phyloP scores from a whole-genome alignment of 2,329 filamentous ascomycete genomes.

The Hypoxylon sp. region DNA sequence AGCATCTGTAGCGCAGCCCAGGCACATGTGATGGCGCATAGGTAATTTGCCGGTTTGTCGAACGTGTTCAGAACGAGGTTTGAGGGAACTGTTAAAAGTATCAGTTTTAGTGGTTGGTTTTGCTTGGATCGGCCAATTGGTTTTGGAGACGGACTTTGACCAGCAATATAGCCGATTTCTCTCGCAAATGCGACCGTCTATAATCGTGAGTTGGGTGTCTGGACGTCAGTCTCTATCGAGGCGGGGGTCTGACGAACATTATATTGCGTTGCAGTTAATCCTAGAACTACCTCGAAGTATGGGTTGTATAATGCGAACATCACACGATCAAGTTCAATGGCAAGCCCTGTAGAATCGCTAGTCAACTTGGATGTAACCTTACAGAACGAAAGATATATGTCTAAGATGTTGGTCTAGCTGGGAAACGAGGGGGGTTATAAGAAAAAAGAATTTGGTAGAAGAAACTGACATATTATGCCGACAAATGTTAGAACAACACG shows the following conservation, averaged over 20 bases:
- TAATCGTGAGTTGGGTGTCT: not conserved
- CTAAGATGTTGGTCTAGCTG: not conserved
- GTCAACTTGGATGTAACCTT: not conserved
- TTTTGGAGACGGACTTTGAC: constrained; percentile 17
- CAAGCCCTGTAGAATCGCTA: not conserved
- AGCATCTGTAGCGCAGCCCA: constrained; percentile 11
- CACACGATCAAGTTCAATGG: constrained; percentile 18
- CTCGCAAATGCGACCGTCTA: constrained; percentile 3
- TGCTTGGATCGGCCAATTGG: not conserved
- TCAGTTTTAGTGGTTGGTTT: not conserved
- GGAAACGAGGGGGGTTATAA: not conserved
- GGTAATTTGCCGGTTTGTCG: constrained; percentile 4
- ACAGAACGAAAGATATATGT: not conserved
- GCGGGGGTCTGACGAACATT: constrained; percentile 6
- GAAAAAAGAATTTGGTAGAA: too few relatives aligned
- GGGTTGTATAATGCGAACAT: constrained; percentile 1
- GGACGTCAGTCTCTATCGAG: too few relatives aligned
- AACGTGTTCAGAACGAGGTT: constrained; percentile 3
- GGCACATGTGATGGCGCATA: not conserved
- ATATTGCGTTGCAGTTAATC: constrained; percentile 10
- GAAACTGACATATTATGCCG: constrained; percentile 3
- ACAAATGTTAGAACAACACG: not conserved
- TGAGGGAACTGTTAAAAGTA: constrained; percentile 16
- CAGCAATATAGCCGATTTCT: constrained; percentile 3
- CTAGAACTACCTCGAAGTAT: constrained; percentile 3